These are phyloP conservation scores for Trypanosoma cruzi DNA, from an alignment of 208 protist genomes.

Conservation along the genomic window DNA sequence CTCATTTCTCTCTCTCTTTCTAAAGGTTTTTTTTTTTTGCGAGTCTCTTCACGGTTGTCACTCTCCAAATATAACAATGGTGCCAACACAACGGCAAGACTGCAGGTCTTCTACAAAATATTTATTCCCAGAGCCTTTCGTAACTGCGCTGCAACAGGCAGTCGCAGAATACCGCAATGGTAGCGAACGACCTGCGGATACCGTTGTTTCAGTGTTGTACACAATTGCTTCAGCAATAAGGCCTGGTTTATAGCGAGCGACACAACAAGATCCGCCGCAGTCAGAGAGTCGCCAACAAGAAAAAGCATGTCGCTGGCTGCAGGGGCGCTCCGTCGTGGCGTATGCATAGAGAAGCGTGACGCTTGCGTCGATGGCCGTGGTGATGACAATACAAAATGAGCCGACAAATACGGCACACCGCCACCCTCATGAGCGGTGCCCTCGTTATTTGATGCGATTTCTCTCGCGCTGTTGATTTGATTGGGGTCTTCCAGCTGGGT, in stretches of 20 bases:
- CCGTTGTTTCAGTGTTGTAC: constrained; percentile 26
- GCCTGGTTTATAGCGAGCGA: constrained; percentile 43
- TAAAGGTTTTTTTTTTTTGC: neutral
- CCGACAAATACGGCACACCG: too few species aligned
- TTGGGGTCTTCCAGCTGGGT: constrained; percentile 14
- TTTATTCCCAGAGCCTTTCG: constrained; percentile 51
- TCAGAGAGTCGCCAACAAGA: constrained; percentile 74
- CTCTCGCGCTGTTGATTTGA: neutral
- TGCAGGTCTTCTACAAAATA: constrained; percentile 1
- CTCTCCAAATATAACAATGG: neutral
- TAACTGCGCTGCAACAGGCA: constrained; percentile 62
- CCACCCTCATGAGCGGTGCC: neutral
- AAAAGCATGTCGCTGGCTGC: constrained; percentile 46
- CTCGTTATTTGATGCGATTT: neutral
- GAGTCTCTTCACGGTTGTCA: neutral
- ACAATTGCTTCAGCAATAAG: constrained; percentile 26
- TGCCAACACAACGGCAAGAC: too few species aligned
- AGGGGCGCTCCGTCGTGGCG: constrained; percentile 29
- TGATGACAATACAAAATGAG: neutral
- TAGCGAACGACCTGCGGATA: constrained; percentile 39
- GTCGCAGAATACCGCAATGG: constrained; percentile 50
- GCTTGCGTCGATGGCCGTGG: constrained; percentile 2
- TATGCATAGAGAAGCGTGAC: constrained; percentile 14
- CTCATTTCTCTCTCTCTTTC: constrained; percentile 1
- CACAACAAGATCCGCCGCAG: constrained; percentile 65